A percentile compares a stretch with the other conserved stretches of the same genome.
Conservation (phyloP, 1,284 basidiomycete species). For the Irpex sp. region DNA sequence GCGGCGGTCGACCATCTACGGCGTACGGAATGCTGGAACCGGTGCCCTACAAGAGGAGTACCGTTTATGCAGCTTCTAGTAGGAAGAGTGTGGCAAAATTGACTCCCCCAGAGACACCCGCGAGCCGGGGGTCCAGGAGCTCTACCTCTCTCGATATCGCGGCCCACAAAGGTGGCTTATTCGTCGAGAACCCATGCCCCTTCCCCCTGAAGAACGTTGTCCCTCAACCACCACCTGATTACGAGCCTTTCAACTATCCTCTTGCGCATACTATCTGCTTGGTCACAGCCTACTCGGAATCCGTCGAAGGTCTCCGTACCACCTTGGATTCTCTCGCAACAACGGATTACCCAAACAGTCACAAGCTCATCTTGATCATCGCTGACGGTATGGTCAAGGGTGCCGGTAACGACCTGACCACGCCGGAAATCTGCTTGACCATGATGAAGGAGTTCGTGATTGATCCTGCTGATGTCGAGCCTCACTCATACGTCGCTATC, state of each 20-base stretch:
- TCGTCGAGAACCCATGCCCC: slow-evolving; percentile 74
- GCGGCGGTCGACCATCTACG: slow-evolving; percentile 64
- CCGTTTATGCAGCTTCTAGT: slow-evolving; percentile 51
- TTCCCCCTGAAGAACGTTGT: slow-evolving; percentile 92
- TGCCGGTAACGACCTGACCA: slow-evolving; percentile 81
- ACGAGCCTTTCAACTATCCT: slow-evolving; percentile 95
- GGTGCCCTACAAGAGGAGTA: slow-evolving; percentile 54
- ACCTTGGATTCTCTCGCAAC: slow-evolving; percentile 97
- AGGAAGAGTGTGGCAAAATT: slow-evolving; percentile 37
- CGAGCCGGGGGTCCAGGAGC: slow-evolving; percentile 72
- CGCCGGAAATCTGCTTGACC: slow-evolving; percentile 90
- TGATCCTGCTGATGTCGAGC: slow-evolving; percentile 83
- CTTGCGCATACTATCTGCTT: slow-evolving; percentile 93
- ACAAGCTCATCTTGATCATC: slow-evolving; percentile 95
- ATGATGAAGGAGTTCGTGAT: slow-evolving; percentile 99
- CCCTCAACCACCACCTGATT: slow-evolving; percentile 89
- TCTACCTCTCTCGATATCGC: slow-evolving; percentile 70
- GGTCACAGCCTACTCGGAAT: slow-evolving; percentile 98
- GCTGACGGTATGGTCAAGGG: slow-evolving; percentile 99
- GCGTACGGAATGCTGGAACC: slow-evolving; percentile 73
- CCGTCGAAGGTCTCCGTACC: slow-evolving; percentile 92
- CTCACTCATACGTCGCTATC: slow-evolving; percentile 94
- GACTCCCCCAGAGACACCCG: slow-evolving; percentile 76
- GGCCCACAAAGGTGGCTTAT: slow-evolving; percentile 31
- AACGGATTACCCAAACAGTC: slow-evolving; percentile 97